These are phyloP conservation scores for Tricholoma saponaceum DNA, from an alignment of 768 basidiomycete species.

Conservation along the genomic window DNA sequence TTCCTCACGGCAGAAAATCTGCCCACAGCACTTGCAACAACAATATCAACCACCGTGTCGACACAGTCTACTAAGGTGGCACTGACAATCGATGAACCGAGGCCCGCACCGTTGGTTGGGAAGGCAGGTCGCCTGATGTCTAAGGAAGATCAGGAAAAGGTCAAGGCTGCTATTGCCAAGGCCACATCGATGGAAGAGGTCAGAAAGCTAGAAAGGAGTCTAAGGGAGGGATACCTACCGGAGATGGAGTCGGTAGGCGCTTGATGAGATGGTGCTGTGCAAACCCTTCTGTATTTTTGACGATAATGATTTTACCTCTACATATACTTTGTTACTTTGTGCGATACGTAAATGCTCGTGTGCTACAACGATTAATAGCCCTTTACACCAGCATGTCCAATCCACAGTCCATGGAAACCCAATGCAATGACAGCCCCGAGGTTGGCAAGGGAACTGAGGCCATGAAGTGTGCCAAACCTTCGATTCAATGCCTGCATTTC, in stretches of 20 bases:
- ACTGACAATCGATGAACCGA: constrained; percentile 78
- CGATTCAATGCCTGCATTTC: constrained; percentile 68
- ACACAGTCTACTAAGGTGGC: constrained; percentile 57
- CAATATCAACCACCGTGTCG: constrained; percentile 70
- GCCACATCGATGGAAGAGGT: constrained; percentile 93
- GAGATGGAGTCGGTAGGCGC: constrained; percentile 75
- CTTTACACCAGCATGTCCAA: constrained; percentile 53
- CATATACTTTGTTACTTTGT: constrained; percentile 4
- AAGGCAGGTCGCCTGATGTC: constrained; percentile 88
- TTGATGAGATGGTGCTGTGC: constrained; percentile 27
- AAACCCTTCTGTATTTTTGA: constrained; percentile 28
- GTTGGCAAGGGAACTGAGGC: constrained; percentile 66
- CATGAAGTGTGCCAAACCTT: constrained; percentile 64
- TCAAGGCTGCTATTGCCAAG: constrained; percentile 82
- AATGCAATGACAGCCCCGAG: constrained; percentile 55
- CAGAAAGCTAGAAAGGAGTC: constrained; percentile 72
- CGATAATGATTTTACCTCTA: constrained; percentile 13
- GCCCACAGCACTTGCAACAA: constrained; percentile 76
- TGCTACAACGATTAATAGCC: constrained; percentile 23
- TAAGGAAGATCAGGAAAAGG: constrained; percentile 85
- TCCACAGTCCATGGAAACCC: constrained; percentile 68
- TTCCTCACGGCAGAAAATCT: constrained; percentile 81
- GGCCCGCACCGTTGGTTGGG: constrained; percentile 44
- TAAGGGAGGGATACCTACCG: constrained; percentile 83
- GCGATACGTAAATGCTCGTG: constrained; percentile 8